Conservation (phyloP, 1,284 basidiomycete species). For the Exobasidium cylindrosporum region DNA sequence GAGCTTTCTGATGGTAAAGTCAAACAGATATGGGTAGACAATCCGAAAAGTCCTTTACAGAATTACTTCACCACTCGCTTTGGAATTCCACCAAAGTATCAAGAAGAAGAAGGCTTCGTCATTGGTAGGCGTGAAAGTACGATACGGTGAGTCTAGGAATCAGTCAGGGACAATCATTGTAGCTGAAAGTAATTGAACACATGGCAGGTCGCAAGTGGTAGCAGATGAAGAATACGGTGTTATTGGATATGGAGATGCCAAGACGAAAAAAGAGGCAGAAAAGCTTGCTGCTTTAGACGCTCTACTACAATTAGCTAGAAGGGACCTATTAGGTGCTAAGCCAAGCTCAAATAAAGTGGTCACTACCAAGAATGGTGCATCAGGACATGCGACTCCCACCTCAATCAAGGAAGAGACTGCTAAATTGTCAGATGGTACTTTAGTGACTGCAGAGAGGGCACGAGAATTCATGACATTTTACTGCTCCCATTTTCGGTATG, state of each 20-base stretch:
- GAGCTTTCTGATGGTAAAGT: conserved; percentile 31
- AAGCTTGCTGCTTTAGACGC: conserved; percentile 19
- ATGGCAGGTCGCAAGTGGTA: conserved; percentile 5
- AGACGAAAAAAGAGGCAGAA: conserved; percentile 69
- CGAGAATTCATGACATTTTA: conserved; percentile 94
- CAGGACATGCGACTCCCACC: conserved; percentile 19
- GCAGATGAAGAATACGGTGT: conserved; percentile 44
- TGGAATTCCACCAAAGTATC: conserved; percentile 29
- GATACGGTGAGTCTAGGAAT: conserved; percentile 16
- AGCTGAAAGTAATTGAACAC: background rate
- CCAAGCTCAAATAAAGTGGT: background rate
- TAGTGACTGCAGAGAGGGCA: conserved; percentile 71
- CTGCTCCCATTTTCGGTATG: conserved; percentile 66
- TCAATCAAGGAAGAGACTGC: conserved; percentile 19
- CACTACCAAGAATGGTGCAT: background rate
- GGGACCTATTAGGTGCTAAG: conserved; percentile 12
- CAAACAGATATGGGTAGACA: conserved; percentile 37
- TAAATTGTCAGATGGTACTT: conserved; percentile 10
- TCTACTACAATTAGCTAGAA: conserved; percentile 46
- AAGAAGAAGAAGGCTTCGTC: conserved; percentile 33
- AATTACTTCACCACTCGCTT: conserved; percentile 35
- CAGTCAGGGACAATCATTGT: background rate
- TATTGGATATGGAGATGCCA: conserved; percentile 65
- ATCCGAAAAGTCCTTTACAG: conserved; percentile 43
- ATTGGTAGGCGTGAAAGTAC: conserved; percentile 32